A percentile compares a stretch with the other conserved stretches of the same genome.
Evolutionary conservation across 1,284 basidiomycete species (phyloP).

Genomic region (Cryptococcus jaspeensis): DNA sequence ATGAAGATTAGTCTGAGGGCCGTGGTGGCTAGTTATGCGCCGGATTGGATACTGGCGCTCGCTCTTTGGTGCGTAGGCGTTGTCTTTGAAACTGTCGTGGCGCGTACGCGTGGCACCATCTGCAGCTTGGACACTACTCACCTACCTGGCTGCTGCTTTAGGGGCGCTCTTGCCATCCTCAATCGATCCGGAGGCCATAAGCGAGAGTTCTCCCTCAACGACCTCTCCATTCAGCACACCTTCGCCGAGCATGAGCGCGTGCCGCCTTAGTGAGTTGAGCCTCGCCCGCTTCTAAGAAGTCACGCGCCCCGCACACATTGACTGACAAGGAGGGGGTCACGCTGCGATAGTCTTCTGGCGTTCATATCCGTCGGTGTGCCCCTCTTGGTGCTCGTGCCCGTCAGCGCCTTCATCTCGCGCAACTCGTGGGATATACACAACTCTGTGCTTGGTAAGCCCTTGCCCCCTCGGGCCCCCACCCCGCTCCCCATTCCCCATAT

Average conservation of each 20-base stretch:
- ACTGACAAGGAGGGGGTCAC: slow-evolving; percentile 26
- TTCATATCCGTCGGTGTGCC: slow-evolving; percentile 70
- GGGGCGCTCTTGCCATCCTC: slow-evolving; percentile 66
- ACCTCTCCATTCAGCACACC: slow-evolving; percentile 68
- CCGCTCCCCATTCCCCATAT: no score
- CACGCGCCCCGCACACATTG: not conserved
- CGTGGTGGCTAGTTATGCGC: slow-evolving; percentile 39
- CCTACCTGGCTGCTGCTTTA: slow-evolving; percentile 37
- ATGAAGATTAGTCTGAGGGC: slow-evolving; percentile 22
- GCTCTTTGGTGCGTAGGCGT: slow-evolving; percentile 61
- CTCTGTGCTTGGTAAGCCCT: slow-evolving; percentile 62
- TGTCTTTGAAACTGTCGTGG: not conserved
- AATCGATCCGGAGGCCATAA: slow-evolving; percentile 75
- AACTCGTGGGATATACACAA: slow-evolving; percentile 88
- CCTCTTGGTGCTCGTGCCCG: slow-evolving; percentile 62
- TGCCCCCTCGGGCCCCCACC: not conserved
- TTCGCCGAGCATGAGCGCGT: slow-evolving; percentile 81
- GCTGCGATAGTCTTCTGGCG: slow-evolving; percentile 57
- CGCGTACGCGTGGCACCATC: not conserved
- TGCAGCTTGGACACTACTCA: no score
- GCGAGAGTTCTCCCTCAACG: slow-evolving; percentile 75
- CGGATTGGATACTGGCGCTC: slow-evolving; percentile 64
- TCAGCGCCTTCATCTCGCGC: slow-evolving; percentile 69
- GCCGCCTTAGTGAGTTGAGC: slow-evolving; percentile 59
- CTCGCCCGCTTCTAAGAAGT: no score